Base-by-base conservation (phyloP, 2,329 filamentous ascomycete species). In the Pyrenophora seminiperda region DNA sequence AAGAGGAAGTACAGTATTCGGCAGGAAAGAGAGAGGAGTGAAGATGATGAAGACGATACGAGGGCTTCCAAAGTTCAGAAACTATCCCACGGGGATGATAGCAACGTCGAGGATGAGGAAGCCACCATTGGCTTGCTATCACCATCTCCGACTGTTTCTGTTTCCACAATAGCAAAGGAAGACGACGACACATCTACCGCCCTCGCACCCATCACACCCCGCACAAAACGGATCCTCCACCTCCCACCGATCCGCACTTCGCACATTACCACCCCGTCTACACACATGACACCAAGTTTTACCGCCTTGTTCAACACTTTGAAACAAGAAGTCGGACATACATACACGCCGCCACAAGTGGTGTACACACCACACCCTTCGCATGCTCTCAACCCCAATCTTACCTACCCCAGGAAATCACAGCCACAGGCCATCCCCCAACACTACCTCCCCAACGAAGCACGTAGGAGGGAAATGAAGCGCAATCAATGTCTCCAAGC, bases 1-100 rank as follows among this genome's bases (percentile, higher is more conserved):
- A 45, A 48, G 42, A 42, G 54, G 14, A 55, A 58, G 11, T 52
- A 49, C 14, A 47, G 37, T 3, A 45, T 50, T 3, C 20, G 41
- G 5, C 24, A 45, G 7, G 44, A 47, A 17, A 1, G 19, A 13
- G 19, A 32, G 18, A 3, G 19, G 2, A 14, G 2, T 15, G 19
- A 41, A 7, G 15, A 27, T 13, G 32, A 18, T 0, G 41, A 13
- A 9, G 15, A 39, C 17, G 14, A 11, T 4, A 3, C 17, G 10
- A 10, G 3, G 3, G n/a, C 5, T 1, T 15, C n/a, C 7, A 18
- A 33, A 14, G 6, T 7, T 1, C 31, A 17, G 14, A 18, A 33
- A 6, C n/a, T 17, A 33, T 10, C 14, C 7, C 10, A 7, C n/a
- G 3, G 4, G 6, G 6, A 33, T 27, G 13, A 4, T 10, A 13